Evolutionary conservation across 176 grass and related monocot genomes (phyloP), one percentile per base, ranked within the genome.

Genomic region (Carex parvula): DNA sequence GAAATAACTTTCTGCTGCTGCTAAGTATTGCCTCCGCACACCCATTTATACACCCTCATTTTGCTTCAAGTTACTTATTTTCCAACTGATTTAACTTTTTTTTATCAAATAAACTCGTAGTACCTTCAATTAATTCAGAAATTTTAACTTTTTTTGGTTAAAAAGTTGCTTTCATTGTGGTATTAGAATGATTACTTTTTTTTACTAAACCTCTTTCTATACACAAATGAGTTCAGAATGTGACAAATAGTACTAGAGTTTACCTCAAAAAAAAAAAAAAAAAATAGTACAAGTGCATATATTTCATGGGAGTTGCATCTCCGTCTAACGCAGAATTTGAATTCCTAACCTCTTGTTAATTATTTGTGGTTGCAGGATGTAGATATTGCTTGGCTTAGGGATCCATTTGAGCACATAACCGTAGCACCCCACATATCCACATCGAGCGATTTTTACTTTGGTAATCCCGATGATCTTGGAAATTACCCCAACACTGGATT

Each of bases 401-500:
- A 94, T 76, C 95, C 95, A 26, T 59, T 94, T 42, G 90, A 88
- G 81, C 82, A 94, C 85, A 87, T 98, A 79, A 91, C 91, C 41
- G 4, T 76, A 33, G 89, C 87, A 29, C 84, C 90, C 13, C 85
- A 97, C 88, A 91, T 94, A 82, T 88, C 91, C 18, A 84, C 90
- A 54, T 94, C 95, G 13, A 94, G 95, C 70, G 95, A 97, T 84
- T 90, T 90, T 82, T 97, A 91, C 90, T 91, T 92, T 84, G 92
- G 92, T 35, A 68, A 94, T 83, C 85, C 89, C 48, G 72, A 92
- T n/a, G 84, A 85, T 83, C 81, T 98, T 10, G 84, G 93, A 2
- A 98, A 98, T 78, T 91, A 20, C 81, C 95, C 95, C 0, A 98
- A 94, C 89, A 94, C 89, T 0, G 95, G 95, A 17, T 98, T 98